Evolutionary conservation across 1,139 yeast genomes (phyloP), one percentile per base, ranked within the genome.

Genomic region (Hyphopichia fennica): DNA sequence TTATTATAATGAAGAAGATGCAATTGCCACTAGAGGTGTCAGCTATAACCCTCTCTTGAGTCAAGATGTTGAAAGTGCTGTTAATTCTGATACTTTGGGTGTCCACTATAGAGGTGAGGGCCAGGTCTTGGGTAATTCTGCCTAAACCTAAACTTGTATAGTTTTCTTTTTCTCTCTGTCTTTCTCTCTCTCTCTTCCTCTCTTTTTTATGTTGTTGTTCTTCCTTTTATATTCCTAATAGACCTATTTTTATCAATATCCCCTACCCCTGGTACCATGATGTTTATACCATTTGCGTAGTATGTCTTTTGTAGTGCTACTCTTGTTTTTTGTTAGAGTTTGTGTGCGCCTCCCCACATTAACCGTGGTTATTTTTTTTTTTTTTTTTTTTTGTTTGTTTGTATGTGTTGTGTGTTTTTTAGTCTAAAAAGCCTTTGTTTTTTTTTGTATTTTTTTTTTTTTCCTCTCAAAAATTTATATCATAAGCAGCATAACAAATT

Each of bases 1-100:
- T 23, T 85, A 73, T 53, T 70, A 79, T 49, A 70, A 66, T 45
- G 91, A 85, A 60, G 77, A 69, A 33, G 82, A 77, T 29, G 81
- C 82, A 7, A 65, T 73, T 36, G 69, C 65, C 40, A 45, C 61
- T 17, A 67, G 85, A 55, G 61, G 63, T 10, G 68, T 65, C 13
- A 57, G 65, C 30, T 75, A 75, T 50, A 56, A 55, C 18, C 72
- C 74, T 7, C 44, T 69, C 33, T 62, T 65, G 41, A 41, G 47
- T 40, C 42, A 44, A n/a, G 71, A 67, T 46, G 44, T 53, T 29
- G 70, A 63, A 42, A 46, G 56, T 33, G 44, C 40, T 11, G 39
- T 42, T 13, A 25, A 35, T 16, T 35, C 38, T 2, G 40, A 39
- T 16, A n/a, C 43, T 20, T 14, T 43, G 2, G 28, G 44, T 17